phyloP scores from a whole-genome alignment of 2,329 filamentous ascomycete species.

The Teratosphaeriaceae sp. region DNA sequence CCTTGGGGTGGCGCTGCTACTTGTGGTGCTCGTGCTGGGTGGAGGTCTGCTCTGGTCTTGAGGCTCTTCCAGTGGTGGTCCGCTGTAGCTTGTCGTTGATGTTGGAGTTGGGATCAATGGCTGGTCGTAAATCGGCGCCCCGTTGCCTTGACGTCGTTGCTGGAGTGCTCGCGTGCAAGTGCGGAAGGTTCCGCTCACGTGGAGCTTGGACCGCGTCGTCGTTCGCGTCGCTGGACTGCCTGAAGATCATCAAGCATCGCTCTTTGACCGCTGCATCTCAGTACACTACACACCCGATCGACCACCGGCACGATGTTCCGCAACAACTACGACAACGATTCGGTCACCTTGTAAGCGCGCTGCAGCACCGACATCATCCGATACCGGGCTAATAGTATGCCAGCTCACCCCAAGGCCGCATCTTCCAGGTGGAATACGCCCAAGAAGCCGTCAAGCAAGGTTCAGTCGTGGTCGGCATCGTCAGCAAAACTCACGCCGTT shows the following conservation, averaged over 20 bases:
- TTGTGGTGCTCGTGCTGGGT: neutral
- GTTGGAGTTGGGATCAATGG: too few relatives aligned
- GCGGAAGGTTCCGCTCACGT: neutral
- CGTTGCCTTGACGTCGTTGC: neutral
- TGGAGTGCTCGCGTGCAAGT: neutral
- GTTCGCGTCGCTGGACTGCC: slow-evolving; percentile 6
- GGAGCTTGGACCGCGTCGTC: neutral
- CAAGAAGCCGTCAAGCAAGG: slow-evolving; percentile 98
- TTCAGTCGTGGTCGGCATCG: slow-evolving; percentile 92
- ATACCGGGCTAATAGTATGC: slow-evolving; percentile 12
- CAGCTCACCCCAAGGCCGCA: slow-evolving; percentile 96
- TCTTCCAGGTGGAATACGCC: slow-evolving; percentile 99
- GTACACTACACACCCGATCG: neutral
- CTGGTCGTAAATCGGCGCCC: neutral
- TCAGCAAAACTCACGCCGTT: slow-evolving; percentile 96
- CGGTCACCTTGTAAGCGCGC: slow-evolving; percentile 84
- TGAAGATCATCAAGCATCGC: too few relatives aligned
- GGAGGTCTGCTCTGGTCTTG: neutral
- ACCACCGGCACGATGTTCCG: slow-evolving; percentile 71
- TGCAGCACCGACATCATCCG: slow-evolving; percentile 10
- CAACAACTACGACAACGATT: slow-evolving; percentile 99
- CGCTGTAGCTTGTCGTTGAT: too few relatives aligned
- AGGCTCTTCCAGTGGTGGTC: neutral
- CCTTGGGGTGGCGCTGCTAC: slow-evolving; percentile 1
- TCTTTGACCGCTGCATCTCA: neutral